These are phyloP conservation scores for Ricinus communis DNA, from an alignment of 345 rosid species.

Conservation along the genomic window DNA sequence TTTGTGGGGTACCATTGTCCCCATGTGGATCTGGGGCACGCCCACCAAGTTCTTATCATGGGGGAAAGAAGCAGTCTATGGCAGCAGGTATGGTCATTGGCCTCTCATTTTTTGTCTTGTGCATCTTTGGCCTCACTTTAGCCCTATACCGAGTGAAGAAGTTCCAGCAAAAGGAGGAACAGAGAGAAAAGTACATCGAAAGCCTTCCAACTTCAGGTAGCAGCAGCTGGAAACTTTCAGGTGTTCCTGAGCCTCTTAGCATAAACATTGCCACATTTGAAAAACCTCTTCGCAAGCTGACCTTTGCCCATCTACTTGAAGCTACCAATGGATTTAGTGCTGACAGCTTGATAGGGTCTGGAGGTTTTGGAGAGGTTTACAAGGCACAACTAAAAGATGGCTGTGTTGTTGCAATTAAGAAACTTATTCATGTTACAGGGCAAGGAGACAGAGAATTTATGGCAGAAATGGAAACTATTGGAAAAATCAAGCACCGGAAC, in stretches of 20 bases:
- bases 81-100: slow-evolving; percentile 71
- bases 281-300: slow-evolving; percentile 85
- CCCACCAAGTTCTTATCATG: slow-evolving; percentile 12
- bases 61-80: slow-evolving; percentile 45
- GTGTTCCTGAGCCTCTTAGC: slow-evolving; percentile 89
- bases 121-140: slow-evolving; percentile 54
- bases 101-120: slow-evolving; percentile 59
- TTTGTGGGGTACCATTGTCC: slow-evolving; percentile 79
- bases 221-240: slow-evolving; percentile 90
- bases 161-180: slow-evolving; percentile 54
- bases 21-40: slow-evolving; percentile 56
- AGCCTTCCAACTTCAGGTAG: slow-evolving; percentile 90
- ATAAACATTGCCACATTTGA: slow-evolving; percentile 96
- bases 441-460: slow-evolving; percentile 98
- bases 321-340: slow-evolving; percentile 96
- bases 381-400: slow-evolving; percentile 84
- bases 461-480: slow-evolving; percentile 99
- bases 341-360: slow-evolving; percentile 82
- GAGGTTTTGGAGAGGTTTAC: slow-evolving; percentile 98
- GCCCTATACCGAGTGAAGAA: slow-evolving; percentile 65
- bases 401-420: slow-evolving; percentile 81
- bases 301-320: slow-evolving; percentile 86
- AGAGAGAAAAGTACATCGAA: slow-evolving; percentile 74
- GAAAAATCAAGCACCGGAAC: slow-evolving; percentile 95
- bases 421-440: slow-evolving; percentile 76